Base-by-base conservation (phyloP, 1,284 basidiomycete species). In the Ceratobasidium sp. region DNA sequence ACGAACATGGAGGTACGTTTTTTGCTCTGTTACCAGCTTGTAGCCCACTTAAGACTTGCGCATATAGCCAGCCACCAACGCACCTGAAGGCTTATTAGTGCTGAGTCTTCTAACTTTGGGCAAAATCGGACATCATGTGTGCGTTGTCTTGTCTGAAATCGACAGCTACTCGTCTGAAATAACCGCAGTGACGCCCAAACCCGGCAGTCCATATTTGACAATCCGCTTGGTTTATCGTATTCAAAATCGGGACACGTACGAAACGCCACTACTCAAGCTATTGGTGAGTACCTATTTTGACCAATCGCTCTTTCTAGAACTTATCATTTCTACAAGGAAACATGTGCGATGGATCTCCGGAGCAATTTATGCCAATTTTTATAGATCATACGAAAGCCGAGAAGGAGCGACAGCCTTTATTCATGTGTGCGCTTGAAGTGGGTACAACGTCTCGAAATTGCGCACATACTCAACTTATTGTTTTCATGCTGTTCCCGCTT, bases 391-490 rank as follows among this genome's bases (percentile, higher is more conserved):
- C 96, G 51, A 86, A 93, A 75, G 85, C 83, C 14, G 87, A 92
- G 77, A 85, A 88, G 21, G 87, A 91, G 78, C 90, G 89, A 77
- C 87, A 93, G 14, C 81, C 96, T 30, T 82, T 98, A n/a, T 89
- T 95, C 16, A 84, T 99, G 54, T 93, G 97, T 77, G 92, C 96
- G 14, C 83, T 98, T 46, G 98, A 98, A 81, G 96, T 99, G 84
- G 92, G 78, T 63, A 18, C 12, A 7, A 5, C 11, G 25, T 14
- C 11, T 51, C 8, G 6, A 72, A 42, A 21, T 18, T n/a, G n/a
- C n/a, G n/a, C n/a, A n/a, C n/a, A n/a, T n/a, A n/a, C 23, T 30
- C 7, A 42, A 28, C 30, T 64, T 53, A 16, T 46, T 54, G 66
- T 49, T 74, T 16, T n/a, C 14, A n/a, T 16, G 6, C 38, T 42